These are phyloP conservation scores for Phytophthora meadii DNA, from an alignment of 352 stramenopile species.

Conservation along the genomic window DNA sequence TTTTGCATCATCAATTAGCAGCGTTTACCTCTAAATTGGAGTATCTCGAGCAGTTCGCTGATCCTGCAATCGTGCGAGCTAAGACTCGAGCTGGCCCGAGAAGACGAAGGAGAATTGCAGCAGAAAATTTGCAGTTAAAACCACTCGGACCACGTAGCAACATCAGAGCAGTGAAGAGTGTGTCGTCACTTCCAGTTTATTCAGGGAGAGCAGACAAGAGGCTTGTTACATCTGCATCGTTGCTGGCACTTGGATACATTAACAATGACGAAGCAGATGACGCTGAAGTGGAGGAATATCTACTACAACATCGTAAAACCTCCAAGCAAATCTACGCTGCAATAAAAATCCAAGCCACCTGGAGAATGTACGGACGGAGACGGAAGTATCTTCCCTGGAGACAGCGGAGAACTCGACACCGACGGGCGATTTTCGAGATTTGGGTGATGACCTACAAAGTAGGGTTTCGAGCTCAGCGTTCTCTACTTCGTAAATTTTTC, in stretches of 20 bases:
- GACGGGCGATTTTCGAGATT: conserved; percentile 49
- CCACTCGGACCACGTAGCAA: conserved; percentile 16
- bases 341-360: conserved; percentile 56
- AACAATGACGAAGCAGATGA: conserved; percentile 36
- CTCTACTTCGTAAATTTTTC: conserved; percentile 49
- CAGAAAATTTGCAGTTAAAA: conserved; percentile 26
- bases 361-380: conserved; percentile 55
- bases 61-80: neutral
- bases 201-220: neutral
- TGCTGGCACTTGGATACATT: conserved; percentile 16
- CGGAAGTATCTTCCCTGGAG: conserved; percentile 59
- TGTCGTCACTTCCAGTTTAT: neutral
- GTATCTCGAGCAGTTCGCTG: conserved; percentile 39
- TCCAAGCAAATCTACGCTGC: conserved; percentile 38
- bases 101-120: conserved; percentile 21
- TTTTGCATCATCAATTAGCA: conserved; percentile 26
- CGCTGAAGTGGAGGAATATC: conserved; percentile 30
- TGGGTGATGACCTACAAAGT: conserved; percentile 60
- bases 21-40: conserved; percentile 43
- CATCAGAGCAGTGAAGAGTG: conserved; percentile 19
- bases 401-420: conserved; percentile 31
- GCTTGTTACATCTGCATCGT: conserved; percentile 18
- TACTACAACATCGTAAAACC: conserved; percentile 20
- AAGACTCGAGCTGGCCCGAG: conserved; percentile 23
- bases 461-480: conserved; percentile 36